Base-by-base conservation (phyloP, 2,329 filamentous ascomycete genomes). In the Tolypocladium pustulatum region DNA sequence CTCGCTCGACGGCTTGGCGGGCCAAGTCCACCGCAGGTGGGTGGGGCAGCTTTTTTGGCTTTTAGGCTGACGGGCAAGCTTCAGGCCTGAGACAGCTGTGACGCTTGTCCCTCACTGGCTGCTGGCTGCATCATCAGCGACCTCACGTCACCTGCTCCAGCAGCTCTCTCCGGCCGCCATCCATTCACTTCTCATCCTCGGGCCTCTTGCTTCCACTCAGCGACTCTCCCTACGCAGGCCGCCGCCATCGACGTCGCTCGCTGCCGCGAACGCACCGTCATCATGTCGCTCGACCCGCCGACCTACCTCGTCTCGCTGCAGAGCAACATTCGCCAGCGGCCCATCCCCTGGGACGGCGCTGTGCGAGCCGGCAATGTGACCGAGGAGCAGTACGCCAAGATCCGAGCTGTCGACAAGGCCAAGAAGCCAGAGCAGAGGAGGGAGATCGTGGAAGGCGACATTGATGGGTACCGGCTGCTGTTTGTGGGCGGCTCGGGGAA, bases 291-390 rank as follows among this genome's bases (percentile, higher is more conserved):
- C 74, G 91, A 97, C 72, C 89, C 91, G 66, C 92, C 92, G 60
- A 89, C 90, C 60, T 97, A 97, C 75, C 85, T 85, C 59, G 77
- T 78, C 71, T 93, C 91, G 66, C 83, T 97, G 66, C 92, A 96
- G 79, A 95, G 90, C 84, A 97, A 97, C 81, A 96, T 97, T 73
- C 90, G 94, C 71, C 89, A 90, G 71, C 86, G 94, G 66, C 92
- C 92, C 64, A 96, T 99, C 76, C 92, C 93, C 60, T 99, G 94
- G 94, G 93, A 97, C 75, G 93, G 93, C 68, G 92, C 93, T 68
- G 91, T 96, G 65, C 86, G 94, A 73, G 91, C 91, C 67, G 91
- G 92, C 73, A 94, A 91, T 69, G 89, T 99, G 75, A 96, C 90
- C 60, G 93, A 97, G 66, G 87, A 89, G 66, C 93, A 99, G 75